These are phyloP conservation scores for Salvia splendens DNA, from an alignment of 257 asterid genomes.

Conservation along the genomic window DNA sequence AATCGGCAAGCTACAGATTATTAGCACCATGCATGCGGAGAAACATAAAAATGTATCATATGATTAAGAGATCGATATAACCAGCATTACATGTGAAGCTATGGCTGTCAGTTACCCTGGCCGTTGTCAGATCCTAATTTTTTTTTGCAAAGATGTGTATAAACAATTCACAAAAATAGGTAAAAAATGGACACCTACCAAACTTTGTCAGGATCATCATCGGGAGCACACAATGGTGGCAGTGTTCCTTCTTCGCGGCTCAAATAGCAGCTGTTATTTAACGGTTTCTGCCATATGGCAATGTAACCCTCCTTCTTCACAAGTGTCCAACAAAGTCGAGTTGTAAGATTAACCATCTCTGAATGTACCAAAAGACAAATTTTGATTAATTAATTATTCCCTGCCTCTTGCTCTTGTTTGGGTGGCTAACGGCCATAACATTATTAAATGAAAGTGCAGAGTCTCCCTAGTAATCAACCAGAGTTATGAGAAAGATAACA, in stretches of 20 bases:
- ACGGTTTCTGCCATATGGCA: conserved; percentile 95
- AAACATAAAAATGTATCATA: not conserved
- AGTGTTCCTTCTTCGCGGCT: conserved; percentile 70
- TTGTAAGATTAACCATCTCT: conserved; percentile 89
- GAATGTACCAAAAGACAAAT: conserved; percentile 26
- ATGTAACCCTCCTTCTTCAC: conserved; percentile 91
- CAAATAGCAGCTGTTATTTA: conserved; percentile 80
- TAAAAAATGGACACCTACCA: conserved; percentile 50
- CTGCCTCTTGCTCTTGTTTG: conserved; percentile 12
- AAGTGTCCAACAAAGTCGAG: conserved; percentile 84
- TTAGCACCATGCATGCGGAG: conserved; percentile 1
- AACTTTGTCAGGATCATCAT: conserved; percentile 83
- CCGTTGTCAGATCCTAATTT: conserved; percentile 12
- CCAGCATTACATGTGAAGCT: conserved; percentile 12
- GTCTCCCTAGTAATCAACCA: conserved; percentile 7
- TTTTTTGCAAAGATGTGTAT: not conserved
- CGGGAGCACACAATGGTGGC: conserved; percentile 78
- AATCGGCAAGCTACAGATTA: conserved; percentile 10
- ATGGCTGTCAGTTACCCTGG: not conserved
- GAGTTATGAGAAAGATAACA: conserved; percentile 21
- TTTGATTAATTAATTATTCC: conserved; percentile 14
- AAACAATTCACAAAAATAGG: not conserved
- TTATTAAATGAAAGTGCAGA: conserved; percentile 11
- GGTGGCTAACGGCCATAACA: not conserved
- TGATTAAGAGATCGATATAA: not conserved